Percentiles rank a stretch among this genome's conserved stretches.
phyloP scores from a whole-genome alignment of 306 rosid species.

The Myrica gale region DNA sequence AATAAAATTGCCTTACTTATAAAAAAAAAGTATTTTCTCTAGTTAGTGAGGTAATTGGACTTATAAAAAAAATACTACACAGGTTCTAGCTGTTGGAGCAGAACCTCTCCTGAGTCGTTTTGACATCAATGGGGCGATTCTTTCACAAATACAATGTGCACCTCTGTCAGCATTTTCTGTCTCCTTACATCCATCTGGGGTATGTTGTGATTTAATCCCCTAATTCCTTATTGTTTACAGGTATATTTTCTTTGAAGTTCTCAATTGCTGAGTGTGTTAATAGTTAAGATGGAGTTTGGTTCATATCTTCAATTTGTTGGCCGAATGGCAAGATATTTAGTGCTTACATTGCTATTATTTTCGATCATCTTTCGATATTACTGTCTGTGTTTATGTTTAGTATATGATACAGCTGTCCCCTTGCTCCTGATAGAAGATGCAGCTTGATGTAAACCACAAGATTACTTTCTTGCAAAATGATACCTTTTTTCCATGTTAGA shows the following conservation, averaged over 20 bases:
- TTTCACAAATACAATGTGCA: constrained; percentile 87
- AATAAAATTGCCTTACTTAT: too few species aligned
- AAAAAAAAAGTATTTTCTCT: too few species aligned
- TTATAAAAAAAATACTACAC: constrained; percentile 18
- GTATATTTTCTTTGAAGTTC: constrained; percentile 1
- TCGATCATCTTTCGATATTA: background rate
- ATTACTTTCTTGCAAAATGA: background rate
- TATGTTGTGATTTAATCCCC: constrained; percentile 34
- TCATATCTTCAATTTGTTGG: background rate
- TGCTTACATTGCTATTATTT: background rate
- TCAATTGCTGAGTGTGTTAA: background rate
- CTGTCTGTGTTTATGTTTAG: background rate
- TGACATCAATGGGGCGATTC: constrained; percentile 74
- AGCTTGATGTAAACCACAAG: background rate
- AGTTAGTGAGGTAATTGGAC: background rate
- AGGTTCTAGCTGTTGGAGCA: constrained; percentile 85
- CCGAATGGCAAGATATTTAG: background rate
- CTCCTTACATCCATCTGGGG: constrained; percentile 77
- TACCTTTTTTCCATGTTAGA: background rate
- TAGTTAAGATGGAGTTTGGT: background rate
- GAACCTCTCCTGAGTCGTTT: constrained; percentile 72
- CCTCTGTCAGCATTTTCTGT: constrained; percentile 75
- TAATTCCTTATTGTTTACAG: background rate
- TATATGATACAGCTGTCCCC: background rate
- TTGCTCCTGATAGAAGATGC: background rate